Evolutionary conservation across 352 stramenopile genomes (phyloP).

Genomic region (Phytophthora cryptogea): DNA sequence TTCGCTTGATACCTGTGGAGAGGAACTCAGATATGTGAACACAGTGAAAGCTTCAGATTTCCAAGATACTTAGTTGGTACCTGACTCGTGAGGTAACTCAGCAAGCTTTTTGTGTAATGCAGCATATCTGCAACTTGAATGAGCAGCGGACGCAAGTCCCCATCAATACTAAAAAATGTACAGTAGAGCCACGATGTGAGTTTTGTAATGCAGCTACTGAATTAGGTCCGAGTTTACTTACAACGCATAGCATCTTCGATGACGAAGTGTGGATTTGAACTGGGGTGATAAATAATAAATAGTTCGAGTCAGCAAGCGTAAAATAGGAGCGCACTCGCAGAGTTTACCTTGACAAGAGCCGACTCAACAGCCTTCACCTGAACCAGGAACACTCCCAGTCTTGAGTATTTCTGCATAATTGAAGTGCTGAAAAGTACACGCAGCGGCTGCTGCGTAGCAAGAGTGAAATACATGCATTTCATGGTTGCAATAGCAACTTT

Average conservation of each 20-base stretch:
- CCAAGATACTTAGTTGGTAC: conserved; percentile 32
- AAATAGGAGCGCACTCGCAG: too few species aligned
- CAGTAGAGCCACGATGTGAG: not conserved
- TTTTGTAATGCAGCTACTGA: not conserved
- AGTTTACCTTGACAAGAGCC: conserved; percentile 53
- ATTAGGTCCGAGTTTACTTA: conserved; percentile 32
- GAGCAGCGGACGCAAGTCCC: conserved; percentile 43
- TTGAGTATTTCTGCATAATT: conserved; percentile 69
- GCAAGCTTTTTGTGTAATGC: conserved; percentile 71
- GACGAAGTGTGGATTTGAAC: conserved; percentile 66
- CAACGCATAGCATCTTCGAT: conserved; percentile 51
- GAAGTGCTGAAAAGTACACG: conserved; percentile 63
- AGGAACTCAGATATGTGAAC: conserved; percentile 1
- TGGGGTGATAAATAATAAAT: conserved; percentile 16
- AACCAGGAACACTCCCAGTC: conserved; percentile 53
- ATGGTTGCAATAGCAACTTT: conserved; percentile 63
- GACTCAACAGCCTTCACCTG: conserved; percentile 72
- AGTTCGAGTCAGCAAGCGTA: not conserved
- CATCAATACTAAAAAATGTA: conserved; percentile 39
- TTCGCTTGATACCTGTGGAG: conserved; percentile 30
- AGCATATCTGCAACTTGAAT: conserved; percentile 75
- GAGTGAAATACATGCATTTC: conserved; percentile 65
- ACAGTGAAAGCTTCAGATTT: not conserved
- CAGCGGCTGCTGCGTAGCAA: conserved; percentile 50
- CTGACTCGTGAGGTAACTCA: conserved; percentile 74